phyloP scores from a whole-genome alignment of 106 monocot species.

The Apostasia ramifera region DNA sequence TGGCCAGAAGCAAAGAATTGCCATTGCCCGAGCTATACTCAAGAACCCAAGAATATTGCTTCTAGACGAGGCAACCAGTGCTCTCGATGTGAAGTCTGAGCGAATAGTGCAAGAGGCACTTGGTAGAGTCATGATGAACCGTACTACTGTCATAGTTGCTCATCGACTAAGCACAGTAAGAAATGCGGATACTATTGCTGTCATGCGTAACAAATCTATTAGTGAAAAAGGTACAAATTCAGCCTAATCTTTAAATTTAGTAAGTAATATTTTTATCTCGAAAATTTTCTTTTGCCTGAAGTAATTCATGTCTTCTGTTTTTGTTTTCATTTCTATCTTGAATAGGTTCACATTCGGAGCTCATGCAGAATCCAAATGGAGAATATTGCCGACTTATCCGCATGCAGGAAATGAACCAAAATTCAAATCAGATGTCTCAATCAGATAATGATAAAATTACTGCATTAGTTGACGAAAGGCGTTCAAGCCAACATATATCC shows the following conservation, averaged over 20 bases:
- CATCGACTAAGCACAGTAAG: slow-evolving; percentile 46
- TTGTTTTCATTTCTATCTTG: background rate
- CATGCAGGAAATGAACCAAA: slow-evolving; percentile 14
- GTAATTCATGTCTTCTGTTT: background rate
- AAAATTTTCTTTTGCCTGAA: background rate
- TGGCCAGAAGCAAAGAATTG: slow-evolving; percentile 57
- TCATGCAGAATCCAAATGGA: slow-evolving; percentile 24
- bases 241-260: background rate
- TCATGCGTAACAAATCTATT: slow-evolving; percentile 31
- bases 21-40: slow-evolving; percentile 52
- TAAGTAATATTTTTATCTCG: background rate
- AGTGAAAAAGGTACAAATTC: slow-evolving; percentile 38
- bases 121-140: slow-evolving; percentile 32
- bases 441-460: background rate
- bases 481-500: background rate
- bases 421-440: background rate
- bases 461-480: background rate
- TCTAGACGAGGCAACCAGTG: slow-evolving; percentile 60
- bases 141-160: slow-evolving; percentile 48
- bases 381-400: slow-evolving; percentile 30
- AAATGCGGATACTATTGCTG: slow-evolving; percentile 43
- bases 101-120: slow-evolving; percentile 41
- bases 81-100: slow-evolving; percentile 44
- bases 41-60: slow-evolving; percentile 51
- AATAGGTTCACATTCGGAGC: slow-evolving; percentile 27